Conservation (phyloP, 441 rosid genomes). For the Hura crepitans region DNA sequence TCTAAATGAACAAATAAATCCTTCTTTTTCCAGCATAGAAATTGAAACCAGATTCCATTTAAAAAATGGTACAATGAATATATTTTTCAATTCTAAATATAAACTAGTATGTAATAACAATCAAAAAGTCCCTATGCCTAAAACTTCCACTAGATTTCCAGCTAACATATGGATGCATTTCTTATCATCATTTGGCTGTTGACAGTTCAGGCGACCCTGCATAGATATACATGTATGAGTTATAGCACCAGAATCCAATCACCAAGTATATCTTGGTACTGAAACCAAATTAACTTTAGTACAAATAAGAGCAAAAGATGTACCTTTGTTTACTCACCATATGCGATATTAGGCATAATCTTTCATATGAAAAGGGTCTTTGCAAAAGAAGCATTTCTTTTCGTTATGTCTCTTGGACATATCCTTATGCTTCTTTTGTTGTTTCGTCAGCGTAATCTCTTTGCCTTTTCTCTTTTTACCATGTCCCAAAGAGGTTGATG, state of each 20-base stretch:
- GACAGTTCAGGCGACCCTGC: neutral
- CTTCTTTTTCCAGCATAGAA: neutral
- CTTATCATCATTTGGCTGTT: neutral
- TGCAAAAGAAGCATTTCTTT: too few species aligned
- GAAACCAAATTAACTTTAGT: neutral
- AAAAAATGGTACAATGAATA: conserved; percentile 16
- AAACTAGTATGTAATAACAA: neutral
- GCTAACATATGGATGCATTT: neutral
- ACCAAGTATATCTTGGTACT: neutral
- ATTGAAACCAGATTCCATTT: conserved; percentile 10
- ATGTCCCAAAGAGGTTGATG: too few species aligned
- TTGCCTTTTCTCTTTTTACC: too few species aligned
- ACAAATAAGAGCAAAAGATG: neutral
- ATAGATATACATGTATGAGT: conserved; percentile 2
- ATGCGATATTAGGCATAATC: neutral
- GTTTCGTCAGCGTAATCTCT: too few species aligned
- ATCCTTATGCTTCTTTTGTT: too few species aligned
- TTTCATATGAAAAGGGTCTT: neutral
- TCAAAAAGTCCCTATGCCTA: neutral
- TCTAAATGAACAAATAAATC: conserved; percentile 10
- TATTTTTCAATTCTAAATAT: conserved; percentile 3
- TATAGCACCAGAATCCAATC: conserved; percentile 1
- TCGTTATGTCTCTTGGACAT: neutral
- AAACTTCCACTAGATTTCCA: neutral
- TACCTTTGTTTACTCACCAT: neutral